Evolutionary conservation across 176 grass and related monocot genomes (phyloP), one percentile per base, ranked within the genome.

Genomic region (Eleusine indica): DNA sequence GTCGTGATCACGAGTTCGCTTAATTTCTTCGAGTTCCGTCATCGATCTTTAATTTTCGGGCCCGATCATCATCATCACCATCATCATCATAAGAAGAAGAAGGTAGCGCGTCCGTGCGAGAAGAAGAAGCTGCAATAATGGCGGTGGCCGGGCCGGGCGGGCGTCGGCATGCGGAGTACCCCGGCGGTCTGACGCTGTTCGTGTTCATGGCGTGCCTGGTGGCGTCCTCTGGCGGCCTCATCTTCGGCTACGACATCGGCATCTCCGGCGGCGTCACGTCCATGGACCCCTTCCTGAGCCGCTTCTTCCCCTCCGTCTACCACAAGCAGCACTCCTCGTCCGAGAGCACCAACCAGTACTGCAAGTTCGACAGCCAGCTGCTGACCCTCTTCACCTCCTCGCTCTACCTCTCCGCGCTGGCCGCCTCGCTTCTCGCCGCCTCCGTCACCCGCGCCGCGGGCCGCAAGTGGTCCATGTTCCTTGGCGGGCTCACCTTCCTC

Each of bases 291-390:
- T 73, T 73, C 70, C 70, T 73, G 12, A 7, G n/a, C 44, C 43
- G 43, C 43, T 73, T 73, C 70, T 73, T 73, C 22, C 70, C 70
- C 43, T 73, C 70, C 6, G 70, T 73, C 22, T 73, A 49, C 70
- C 70, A 12, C 22, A 73, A 49, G 43, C 82, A 17, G 66, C 32
- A 35, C 32, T 35, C 32, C 32, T 35, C 32, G 0, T 35, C 32
- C 32, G 32, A 35, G 32, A 87, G 7, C 80, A 91, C 70, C 19
- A 94, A 94, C 88, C 90, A 94, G 49, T 94, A 97, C 78, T 94
- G 95, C 95, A 92, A 91, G 85, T 97, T 97, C 44, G 82, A 97
- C 82, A 94, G 92, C 89, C 92, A 88, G 75, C 70, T 92, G n/a
- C 85, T 94, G 53, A 94, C 92, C 4, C 90, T 92, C 9, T 97